phyloP scores from a whole-genome alignment of 1,139 yeast genomes.

The Debaryomyces sp. region DNA sequence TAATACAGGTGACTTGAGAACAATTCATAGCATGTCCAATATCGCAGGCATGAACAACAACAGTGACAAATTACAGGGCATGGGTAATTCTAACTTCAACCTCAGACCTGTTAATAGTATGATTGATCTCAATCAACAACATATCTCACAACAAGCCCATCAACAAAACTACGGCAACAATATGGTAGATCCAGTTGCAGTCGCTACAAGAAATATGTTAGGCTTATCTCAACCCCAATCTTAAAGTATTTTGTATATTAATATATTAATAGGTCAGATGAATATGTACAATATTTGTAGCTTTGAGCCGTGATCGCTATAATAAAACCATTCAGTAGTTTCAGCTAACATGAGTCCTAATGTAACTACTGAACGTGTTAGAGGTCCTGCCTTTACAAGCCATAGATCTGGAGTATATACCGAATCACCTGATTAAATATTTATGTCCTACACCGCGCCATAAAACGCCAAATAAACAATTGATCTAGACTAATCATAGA shows the following conservation, averaged over 20 bases:
- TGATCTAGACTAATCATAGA: not conserved
- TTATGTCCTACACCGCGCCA: not conserved
- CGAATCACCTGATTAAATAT: not conserved
- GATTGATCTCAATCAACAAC: conserved; percentile 34
- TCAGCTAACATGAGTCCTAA: not conserved
- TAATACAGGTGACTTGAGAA: conserved; percentile 26
- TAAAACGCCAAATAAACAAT: conserved; percentile 1
- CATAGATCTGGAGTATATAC: not conserved
- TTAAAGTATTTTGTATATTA: conserved; percentile 1
- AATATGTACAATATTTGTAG: not conserved
- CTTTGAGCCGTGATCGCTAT: not conserved
- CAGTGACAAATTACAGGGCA: conserved; percentile 7
- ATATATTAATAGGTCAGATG: not conserved
- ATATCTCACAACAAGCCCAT: conserved; percentile 7
- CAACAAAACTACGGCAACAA: conserved; percentile 4
- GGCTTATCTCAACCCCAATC: conserved; percentile 5
- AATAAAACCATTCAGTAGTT: not conserved
- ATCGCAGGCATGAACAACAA: conserved; percentile 21
- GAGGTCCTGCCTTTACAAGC: not conserved
- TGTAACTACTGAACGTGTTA: not conserved
- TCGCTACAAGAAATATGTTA: conserved; percentile 4
- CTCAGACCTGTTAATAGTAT: conserved; percentile 38
- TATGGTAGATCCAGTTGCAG: conserved; percentile 7
- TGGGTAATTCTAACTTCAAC: conserved; percentile 16
- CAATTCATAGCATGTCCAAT: conserved; percentile 44